Evolutionary conservation across 768 basidiomycete genomes (phyloP).

Genomic region (Fomitopsis serialis): DNA sequence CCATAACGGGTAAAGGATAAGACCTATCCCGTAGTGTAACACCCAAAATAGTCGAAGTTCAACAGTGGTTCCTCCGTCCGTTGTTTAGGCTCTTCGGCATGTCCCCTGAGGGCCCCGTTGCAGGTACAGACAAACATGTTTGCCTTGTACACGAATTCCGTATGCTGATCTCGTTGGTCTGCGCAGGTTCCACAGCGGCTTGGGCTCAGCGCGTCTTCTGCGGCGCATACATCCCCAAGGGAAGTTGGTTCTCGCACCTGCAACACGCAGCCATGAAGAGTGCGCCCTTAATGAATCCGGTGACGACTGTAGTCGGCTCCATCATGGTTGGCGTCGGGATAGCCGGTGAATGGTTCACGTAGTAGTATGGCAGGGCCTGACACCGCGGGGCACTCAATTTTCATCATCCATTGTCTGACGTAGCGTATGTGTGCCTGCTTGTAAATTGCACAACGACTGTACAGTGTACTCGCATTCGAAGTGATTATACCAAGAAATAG

Average conservation of each 20-base stretch:
- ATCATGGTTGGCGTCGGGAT: neutral
- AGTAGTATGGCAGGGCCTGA: conserved; percentile 7
- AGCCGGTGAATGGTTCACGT: neutral
- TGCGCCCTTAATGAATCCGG: neutral
- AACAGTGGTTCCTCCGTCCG: conserved; percentile 27
- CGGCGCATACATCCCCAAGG: conserved; percentile 23
- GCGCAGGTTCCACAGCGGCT: conserved; percentile 29
- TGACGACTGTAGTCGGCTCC: neutral
- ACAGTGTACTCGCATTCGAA: too few species aligned
- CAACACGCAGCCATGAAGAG: conserved; percentile 26
- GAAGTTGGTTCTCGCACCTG: conserved; percentile 31
- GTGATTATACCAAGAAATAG: too few species aligned
- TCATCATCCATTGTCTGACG: too few species aligned
- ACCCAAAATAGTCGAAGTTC: too few species aligned
- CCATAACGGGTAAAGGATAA: too few species aligned
- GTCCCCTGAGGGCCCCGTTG: conserved; percentile 23
- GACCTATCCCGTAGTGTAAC: too few species aligned
- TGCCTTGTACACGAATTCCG: neutral
- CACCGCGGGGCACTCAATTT: too few species aligned
- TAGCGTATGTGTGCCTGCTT: too few species aligned
- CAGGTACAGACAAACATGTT: neutral
- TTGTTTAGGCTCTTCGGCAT: conserved; percentile 31
- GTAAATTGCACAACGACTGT: too few species aligned
- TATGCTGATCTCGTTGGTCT: neutral
- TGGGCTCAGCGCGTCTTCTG: conserved; percentile 32